Percentiles rank a stretch among this genome's conserved stretches.
phyloP scores from a whole-genome alignment of 2,329 filamentous ascomycete genomes.

The Ceratocystis destructans region DNA sequence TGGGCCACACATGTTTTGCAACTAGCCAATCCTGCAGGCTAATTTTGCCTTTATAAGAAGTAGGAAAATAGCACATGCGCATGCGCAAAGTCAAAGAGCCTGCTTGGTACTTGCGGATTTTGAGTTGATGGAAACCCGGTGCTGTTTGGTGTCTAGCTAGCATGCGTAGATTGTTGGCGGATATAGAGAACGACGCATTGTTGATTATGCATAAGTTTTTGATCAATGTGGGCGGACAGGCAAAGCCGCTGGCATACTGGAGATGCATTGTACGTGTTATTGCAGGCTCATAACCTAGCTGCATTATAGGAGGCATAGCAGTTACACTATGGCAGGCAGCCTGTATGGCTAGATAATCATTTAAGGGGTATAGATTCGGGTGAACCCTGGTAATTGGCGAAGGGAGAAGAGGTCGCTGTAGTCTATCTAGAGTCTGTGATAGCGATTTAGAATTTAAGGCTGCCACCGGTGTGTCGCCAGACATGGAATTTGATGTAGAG shows the following conservation, averaged over 20 bases:
- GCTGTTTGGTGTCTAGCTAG: neutral
- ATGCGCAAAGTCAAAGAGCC: slow-evolving; percentile 1
- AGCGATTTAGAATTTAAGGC: neutral
- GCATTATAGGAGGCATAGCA: neutral
- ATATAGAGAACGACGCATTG: neutral
- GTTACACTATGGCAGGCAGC: neutral
- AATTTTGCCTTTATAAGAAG: neutral
- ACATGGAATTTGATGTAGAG: neutral
- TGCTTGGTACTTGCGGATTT: slow-evolving; percentile 8
- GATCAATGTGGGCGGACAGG: slow-evolving; percentile 2
- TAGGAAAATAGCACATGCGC: slow-evolving; percentile 11
- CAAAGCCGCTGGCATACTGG: slow-evolving; percentile 7
- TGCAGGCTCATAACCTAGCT: neutral
- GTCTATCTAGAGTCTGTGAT: neutral
- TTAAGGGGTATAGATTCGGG: neutral
- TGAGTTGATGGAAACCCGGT: neutral
- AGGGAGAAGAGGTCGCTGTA: neutral
- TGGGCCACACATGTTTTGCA: slow-evolving; percentile 4
- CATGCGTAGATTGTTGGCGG: neutral
- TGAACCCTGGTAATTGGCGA: neutral
- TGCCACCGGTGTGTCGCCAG: neutral
- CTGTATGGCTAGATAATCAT: neutral
- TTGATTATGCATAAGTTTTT: neutral
- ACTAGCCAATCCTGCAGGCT: neutral
- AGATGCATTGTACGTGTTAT: neutral